phyloP scores from a whole-genome alignment of 2,329 filamentous ascomycete species.

The Cucurbitaria berberidis region DNA sequence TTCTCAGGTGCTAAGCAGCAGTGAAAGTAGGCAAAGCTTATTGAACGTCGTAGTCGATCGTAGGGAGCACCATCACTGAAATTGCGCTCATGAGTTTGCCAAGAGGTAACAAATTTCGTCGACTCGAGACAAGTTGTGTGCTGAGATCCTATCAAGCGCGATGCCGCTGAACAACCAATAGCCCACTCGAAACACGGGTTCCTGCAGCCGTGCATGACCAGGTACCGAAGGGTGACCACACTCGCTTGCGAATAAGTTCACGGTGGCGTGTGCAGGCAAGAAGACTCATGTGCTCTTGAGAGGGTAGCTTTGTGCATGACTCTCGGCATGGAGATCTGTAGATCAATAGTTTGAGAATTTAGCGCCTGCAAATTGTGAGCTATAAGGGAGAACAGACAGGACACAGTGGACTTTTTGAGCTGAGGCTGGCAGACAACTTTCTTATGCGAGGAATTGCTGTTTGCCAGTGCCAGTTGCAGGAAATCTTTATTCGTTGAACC shows the following conservation, averaged over 20 bases:
- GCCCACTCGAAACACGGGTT: constrained; percentile 4
- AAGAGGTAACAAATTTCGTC: neutral
- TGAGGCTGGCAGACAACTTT: neutral
- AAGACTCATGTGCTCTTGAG: neutral
- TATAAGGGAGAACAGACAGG: neutral
- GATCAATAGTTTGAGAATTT: neutral
- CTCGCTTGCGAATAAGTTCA: neutral
- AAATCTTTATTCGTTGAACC: neutral
- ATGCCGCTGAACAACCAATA: neutral
- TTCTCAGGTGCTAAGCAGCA: neutral
- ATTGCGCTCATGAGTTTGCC: neutral
- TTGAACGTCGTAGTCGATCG: neutral
- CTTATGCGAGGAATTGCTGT: neutral
- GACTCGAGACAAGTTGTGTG: neutral
- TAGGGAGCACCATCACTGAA: neutral
- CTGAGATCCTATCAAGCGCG: neutral
- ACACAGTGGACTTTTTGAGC: neutral
- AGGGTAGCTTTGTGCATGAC: neutral
- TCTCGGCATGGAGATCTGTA: neutral
- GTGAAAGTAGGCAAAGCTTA: neutral
- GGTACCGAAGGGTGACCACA: neutral
- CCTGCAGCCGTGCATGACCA: constrained; percentile 5
- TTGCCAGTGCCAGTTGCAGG: neutral
- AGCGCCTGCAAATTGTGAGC: neutral
- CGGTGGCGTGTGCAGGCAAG: neutral